Base-by-base conservation (phyloP, 2,329 filamentous ascomycete species). In the Blumeria hordei region DNA sequence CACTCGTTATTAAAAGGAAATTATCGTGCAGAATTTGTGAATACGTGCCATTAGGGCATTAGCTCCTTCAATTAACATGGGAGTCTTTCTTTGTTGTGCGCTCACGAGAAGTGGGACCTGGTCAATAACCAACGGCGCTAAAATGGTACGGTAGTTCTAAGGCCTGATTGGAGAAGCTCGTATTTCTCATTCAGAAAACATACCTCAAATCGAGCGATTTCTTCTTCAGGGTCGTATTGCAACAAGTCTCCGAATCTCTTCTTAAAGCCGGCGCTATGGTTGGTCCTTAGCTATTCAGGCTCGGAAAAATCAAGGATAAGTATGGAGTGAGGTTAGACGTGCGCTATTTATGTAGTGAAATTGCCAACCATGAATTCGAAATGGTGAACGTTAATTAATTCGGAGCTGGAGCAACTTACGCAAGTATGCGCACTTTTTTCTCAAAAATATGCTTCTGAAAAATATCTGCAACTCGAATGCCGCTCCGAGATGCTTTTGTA, bases 371-470 rank as follows among this genome's bases (percentile, higher is more conserved):
- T 4, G 21, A 28, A 28, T 28, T 28, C 2, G 21, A 4, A 28
- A 34, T 28, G 39, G 16, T 1, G n/a, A 21, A 33, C 45, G 9
- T 50, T 21, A 21, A 21, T 28, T 50, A 3, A 5, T 50, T 11
- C 10, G n/a, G 18, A 43, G 18, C 14, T n/a, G 14, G 18, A n/a
- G 14, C 12, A 43, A 56, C 55, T 51, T 52, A 56, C 54, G 75
- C 80, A 51, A 88, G 68, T 28, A 70, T 68, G 43, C 80, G 72
- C 45, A 88, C 68, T 66, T 83, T 83, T 39, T 67, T 64, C 68
- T 85, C 82, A 60, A 88, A 86, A 6, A 73, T 64, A 43, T 74
- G 70, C 64, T 77, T 73, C 64, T 83, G 70, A 64, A 86, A 85
- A 58, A 87, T 71, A 55, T 87, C 81, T 57, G 72, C 71, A 54